Evolutionary conservation across 1,284 basidiomycete genomes (phyloP), one percentile per base, ranked within the genome.

Genomic region (Fomes fomentarius): DNA sequence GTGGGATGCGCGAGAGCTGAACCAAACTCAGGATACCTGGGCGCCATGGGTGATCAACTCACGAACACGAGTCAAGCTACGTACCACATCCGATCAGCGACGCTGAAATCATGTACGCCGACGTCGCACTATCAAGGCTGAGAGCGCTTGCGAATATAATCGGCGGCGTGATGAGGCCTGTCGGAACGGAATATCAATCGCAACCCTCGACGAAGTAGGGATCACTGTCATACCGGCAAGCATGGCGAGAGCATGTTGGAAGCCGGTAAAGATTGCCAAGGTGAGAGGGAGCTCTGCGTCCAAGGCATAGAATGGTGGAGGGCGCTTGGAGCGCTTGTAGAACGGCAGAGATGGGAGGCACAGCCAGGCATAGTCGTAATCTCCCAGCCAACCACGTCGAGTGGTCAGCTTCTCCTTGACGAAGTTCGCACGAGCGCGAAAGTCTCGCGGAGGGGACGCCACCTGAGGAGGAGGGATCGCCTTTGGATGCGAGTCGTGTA

Each of bases 211-310:
- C 7, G 6, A 7, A 30, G 28, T 12, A 12, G 28, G 28, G 28
- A 12, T n/a, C 28, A 12, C 28, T 30, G 28, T 12, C 28, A 12
- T 30, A 30, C 28, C 28, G 28, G 89, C 90, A 17, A 93, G 77
- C 91, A 92, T 92, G 1, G 90, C 89, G 1, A 93, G 81, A 0
- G 87, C 81, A 66, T 93, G 91, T 66, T 93, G 90, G 7, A 93
- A 74, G 0, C 89, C 89, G 56, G 80, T 83, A 2, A 83, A 74
- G 26, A 89, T 80, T 0, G 88, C 87, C 5, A 93, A 76, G 1
- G 86, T 60, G 26, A 91, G 74, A 1, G 90, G 91, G 6, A 93
- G 71, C 11, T 89, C 83, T 26, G 78, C 80, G 45, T 91, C 78
- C 4, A 93, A 72, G 1, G 83, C 81, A 60, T 91, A 92, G 71